A percentile compares a stretch with the other conserved stretches of the same genome.
phyloP scores from a whole-genome alignment of 768 basidiomycete species.

The Asterophora parasitica region DNA sequence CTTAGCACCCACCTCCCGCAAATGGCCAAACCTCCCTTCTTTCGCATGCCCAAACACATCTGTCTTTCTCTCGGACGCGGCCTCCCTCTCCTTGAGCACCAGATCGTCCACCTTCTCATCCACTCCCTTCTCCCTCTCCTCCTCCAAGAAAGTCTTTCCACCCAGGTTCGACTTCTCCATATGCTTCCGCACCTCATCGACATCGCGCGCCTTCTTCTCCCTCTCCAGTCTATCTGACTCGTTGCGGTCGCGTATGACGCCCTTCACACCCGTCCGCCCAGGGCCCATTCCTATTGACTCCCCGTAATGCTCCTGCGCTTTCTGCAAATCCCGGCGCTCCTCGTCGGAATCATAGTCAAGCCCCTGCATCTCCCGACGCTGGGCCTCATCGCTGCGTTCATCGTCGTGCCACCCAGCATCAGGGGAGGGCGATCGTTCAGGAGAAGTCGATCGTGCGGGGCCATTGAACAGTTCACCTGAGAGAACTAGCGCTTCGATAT shows the following conservation, averaged over 20 bases:
- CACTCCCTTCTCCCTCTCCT: constrained; percentile 53
- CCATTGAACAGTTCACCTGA: constrained; percentile 73
- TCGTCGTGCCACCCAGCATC: constrained; percentile 55
- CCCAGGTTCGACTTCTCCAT: constrained; percentile 66
- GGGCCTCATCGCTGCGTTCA: constrained; percentile 34
- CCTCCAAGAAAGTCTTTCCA: constrained; percentile 73
- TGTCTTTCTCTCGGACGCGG: constrained; percentile 24
- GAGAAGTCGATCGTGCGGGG: constrained; percentile 52
- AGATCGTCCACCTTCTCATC: constrained; percentile 45
- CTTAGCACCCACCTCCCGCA: constrained; percentile 72
- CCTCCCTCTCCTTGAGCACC: constrained; percentile 39
- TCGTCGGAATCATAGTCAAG: constrained; percentile 43
- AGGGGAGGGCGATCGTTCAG: constrained; percentile 58
- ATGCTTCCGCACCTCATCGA: constrained; percentile 44
- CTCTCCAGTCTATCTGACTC: constrained; percentile 59
- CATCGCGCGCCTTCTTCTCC: constrained; percentile 47
- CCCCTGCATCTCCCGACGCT: constrained; percentile 28
- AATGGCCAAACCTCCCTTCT: constrained; percentile 66
- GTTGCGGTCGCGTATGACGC: constrained; percentile 76
- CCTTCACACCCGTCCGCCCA: constrained; percentile 84
- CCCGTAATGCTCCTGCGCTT: constrained; percentile 27
- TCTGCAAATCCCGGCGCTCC: constrained; percentile 30
- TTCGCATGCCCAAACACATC: constrained; percentile 45
- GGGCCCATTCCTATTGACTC: constrained; percentile 83
- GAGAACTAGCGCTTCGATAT: constrained; percentile 25